Percentiles rank a stretch among this genome's conserved stretches.
phyloP scores from a whole-genome alignment of 1,284 basidiomycete genomes.

The Cutaneotrichosporon cutaneum region DNA sequence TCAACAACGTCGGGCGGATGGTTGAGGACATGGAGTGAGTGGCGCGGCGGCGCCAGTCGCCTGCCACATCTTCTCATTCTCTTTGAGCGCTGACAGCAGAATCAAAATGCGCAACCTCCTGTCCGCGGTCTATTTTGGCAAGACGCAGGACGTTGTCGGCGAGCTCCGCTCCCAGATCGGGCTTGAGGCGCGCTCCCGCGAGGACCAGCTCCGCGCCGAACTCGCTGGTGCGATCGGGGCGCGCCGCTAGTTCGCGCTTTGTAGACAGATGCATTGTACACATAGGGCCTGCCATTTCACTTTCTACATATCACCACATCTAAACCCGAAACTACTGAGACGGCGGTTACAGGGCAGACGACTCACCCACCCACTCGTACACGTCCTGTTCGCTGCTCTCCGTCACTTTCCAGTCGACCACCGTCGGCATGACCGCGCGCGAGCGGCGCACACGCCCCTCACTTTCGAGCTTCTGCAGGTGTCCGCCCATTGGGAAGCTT shows the following conservation, averaged over 20 bases:
- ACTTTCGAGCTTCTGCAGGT: slow-evolving; percentile 52
- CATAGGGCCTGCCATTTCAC: background rate
- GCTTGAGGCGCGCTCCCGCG: slow-evolving; percentile 74
- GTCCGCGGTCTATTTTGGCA: slow-evolving; percentile 97
- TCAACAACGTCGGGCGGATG: slow-evolving; percentile 88
- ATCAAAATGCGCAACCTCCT: slow-evolving; percentile 96
- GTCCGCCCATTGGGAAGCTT: slow-evolving; percentile 28
- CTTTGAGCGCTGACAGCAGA: slow-evolving; percentile 34
- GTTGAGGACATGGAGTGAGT: slow-evolving; percentile 91
- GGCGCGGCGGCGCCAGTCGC: no score
- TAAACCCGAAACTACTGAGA: background rate
- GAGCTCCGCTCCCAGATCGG: slow-evolving; percentile 85
- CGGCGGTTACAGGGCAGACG: background rate
- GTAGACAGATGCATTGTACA: slow-evolving; percentile 25
- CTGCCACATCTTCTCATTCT: no score
- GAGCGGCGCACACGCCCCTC: slow-evolving; percentile 62
- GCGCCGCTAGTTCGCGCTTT: slow-evolving; percentile 25
- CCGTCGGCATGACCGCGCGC: slow-evolving; percentile 27
- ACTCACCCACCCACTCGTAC: slow-evolving; percentile 34
- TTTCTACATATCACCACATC: no score
- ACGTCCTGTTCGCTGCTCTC: slow-evolving; percentile 29
- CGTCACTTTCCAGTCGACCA: slow-evolving; percentile 29
- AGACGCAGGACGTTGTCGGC: slow-evolving; percentile 91
- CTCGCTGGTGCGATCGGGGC: slow-evolving; percentile 65
- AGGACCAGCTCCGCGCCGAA: slow-evolving; percentile 87